A percentile compares a stretch with the other conserved stretches of the same genome.
Evolutionary conservation across 805 yeast genomes (phyloP).

Genomic region (Kluyveromyces nonfermentans): DNA sequence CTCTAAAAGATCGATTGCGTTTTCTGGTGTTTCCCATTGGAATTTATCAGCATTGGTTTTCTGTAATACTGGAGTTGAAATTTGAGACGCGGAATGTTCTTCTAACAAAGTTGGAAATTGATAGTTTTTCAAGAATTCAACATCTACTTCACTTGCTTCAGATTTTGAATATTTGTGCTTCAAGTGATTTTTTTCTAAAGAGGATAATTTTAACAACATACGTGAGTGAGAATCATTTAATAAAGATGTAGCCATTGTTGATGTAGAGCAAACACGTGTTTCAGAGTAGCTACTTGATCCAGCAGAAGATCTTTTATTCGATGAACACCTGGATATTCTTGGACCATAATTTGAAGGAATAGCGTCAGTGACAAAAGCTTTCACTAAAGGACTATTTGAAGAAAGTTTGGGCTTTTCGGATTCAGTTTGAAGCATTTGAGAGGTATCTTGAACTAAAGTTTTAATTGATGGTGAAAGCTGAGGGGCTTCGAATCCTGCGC

Average conservation of each 20-base stretch:
- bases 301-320: slow-evolving; percentile 1
- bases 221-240: slow-evolving; percentile 10
- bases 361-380: slow-evolving; percentile 9
- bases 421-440: background rate
- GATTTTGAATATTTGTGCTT: slow-evolving; percentile 12
- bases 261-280: slow-evolving; percentile 18
- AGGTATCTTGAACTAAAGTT: slow-evolving; percentile 2
- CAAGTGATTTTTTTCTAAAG: slow-evolving; percentile 12
- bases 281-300: slow-evolving; percentile 2
- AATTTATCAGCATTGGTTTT: slow-evolving; percentile 5
- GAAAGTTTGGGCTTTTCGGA: background rate
- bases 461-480: slow-evolving; percentile 6
- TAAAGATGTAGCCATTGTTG: slow-evolving; percentile 25
- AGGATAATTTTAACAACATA: slow-evolving; percentile 9
- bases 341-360: background rate
- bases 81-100: slow-evolving; percentile 11
- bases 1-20: slow-evolving; percentile 6
- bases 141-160: slow-evolving; percentile 14
- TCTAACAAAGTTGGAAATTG: slow-evolving; percentile 25
- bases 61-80: slow-evolving; percentile 8
- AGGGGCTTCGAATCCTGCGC: slow-evolving; percentile 5
- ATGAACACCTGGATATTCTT: background rate
- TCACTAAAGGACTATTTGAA: background rate
- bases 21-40: slow-evolving; percentile 9
- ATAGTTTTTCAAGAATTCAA: slow-evolving; percentile 22